These are phyloP conservation scores for Ammopiptanthus mongolicus DNA, from an alignment of 306 rosid species.

Conservation along the genomic window DNA sequence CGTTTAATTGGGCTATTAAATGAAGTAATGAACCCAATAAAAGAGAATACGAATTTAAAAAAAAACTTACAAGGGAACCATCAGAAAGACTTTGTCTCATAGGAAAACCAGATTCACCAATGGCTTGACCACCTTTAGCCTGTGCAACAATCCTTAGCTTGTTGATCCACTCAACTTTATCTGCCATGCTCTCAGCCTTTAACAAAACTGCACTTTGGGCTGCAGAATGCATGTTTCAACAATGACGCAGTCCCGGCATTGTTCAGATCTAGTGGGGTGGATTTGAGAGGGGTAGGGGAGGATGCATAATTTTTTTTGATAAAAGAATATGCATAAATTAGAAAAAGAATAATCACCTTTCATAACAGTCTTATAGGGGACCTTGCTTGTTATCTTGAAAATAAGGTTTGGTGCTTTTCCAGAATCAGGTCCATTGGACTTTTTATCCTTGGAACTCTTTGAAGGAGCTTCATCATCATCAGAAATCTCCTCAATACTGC, in stretches of 20 bases:
- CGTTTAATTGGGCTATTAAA: constrained; percentile 1
- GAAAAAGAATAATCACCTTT: constrained; percentile 30
- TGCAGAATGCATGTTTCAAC: constrained; percentile 31
- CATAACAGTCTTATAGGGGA: constrained; percentile 54
- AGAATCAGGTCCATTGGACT: constrained; percentile 52
- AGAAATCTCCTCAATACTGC: constrained; percentile 49
- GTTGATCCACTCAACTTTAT: constrained; percentile 55
- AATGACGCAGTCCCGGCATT: neutral
- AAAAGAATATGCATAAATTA: neutral
- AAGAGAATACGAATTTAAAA: neutral
- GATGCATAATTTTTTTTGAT: neutral
- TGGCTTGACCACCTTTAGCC: constrained; percentile 41
- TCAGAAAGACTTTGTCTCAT: constrained; percentile 58
- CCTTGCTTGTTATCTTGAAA: constrained; percentile 52
- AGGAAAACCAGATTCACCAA: constrained; percentile 39
- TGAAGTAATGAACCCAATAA: constrained; percentile 4
- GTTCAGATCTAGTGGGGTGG: constrained; percentile 17
- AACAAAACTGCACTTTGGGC: constrained; percentile 54
- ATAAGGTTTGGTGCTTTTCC: constrained; percentile 41
- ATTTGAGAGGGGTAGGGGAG: neutral
- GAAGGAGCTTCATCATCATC: constrained; percentile 46
- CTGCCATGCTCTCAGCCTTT: constrained; percentile 53
- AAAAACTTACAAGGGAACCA: constrained; percentile 50
- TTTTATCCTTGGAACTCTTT: constrained; percentile 54
- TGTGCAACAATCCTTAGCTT: constrained; percentile 41